phyloP scores from a whole-genome alignment of 2,329 filamentous ascomycete species.

The Nothopassalora personata region DNA sequence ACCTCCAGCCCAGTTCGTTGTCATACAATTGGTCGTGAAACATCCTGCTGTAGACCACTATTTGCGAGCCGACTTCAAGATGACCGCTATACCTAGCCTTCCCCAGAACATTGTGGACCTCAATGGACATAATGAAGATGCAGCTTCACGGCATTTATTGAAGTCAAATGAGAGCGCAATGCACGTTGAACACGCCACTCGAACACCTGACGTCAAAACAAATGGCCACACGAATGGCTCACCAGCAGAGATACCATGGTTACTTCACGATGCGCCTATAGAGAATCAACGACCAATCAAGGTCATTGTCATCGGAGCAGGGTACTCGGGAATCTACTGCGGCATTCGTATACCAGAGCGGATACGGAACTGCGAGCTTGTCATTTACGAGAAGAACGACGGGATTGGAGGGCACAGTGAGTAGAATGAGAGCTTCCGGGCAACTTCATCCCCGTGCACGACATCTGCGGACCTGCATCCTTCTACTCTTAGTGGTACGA shows the following conservation, averaged over 20 bases:
- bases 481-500: constrained; percentile 31
- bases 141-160: constrained; percentile 16
- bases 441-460: too few relatives aligned
- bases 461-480: neutral
- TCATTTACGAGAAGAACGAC: constrained; percentile 42
- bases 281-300: constrained; percentile 40
- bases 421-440: neutral
- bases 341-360: constrained; percentile 42
- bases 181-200: constrained; percentile 17
- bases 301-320: constrained; percentile 43
- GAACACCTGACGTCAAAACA: constrained; percentile 9
- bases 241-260: constrained; percentile 16
- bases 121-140: constrained; percentile 13
- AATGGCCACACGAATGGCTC: constrained; percentile 6
- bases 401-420: constrained; percentile 30
- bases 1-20: neutral
- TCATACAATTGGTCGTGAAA: neutral
- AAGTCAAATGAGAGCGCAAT: constrained; percentile 13
- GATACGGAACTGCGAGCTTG: constrained; percentile 35
- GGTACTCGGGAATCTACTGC: constrained; percentile 41
- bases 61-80: constrained; percentile 18
- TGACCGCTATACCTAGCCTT: constrained; percentile 32
- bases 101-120: constrained; percentile 20
- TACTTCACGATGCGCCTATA: constrained; percentile 36
- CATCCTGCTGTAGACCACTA: neutral